Evolutionary conservation across 306 rosid genomes (phyloP), one percentile per base, ranked within the genome.

Genomic region (Vigna mungo): DNA sequence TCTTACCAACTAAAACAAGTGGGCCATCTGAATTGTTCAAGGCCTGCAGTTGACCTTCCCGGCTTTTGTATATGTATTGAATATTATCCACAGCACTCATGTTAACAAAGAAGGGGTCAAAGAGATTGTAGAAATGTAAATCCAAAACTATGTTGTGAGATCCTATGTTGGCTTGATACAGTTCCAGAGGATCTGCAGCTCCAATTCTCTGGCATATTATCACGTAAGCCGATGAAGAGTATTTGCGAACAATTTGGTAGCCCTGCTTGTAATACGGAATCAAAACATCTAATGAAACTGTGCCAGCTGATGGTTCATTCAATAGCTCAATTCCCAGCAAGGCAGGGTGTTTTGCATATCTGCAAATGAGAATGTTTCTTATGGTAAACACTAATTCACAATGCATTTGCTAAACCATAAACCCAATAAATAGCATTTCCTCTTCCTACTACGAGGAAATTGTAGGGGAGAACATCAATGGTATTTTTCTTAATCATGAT

Each of bases 161-260:
- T 77, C 85, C 85, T 34, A 82, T 72, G 86, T 90, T 37, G 39
- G 98, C 93, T 71, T 87, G 86, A 84, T 81, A 88, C 82, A 94
- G 96, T 81, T 94, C 98, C 86, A 77, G 11, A 34, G 97, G 97
- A 87, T 94, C 97, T 62, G 98, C 93, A 36, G 80, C 68, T 55
- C 98, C 96, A 43, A 92, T 92, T 84, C 97, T 87, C 84, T 92
- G 97, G 88, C 96, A 94, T 72, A 94, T 72, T 86, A 95, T 89
- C 65, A 92, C 97, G 62, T 95, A 89, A 49, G 90, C 91, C 3
- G 89, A 79, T 56, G 89, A n/a, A 1, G 97, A 92, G 78, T 92
- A 70, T 48, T 92, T 92, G 43, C 89, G 86, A 77, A 95, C 93
- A 63, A 85, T 87, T 80, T 89, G 78, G 86, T 92, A 95, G 72